Base-by-base conservation (phyloP, 2,329 filamentous ascomycete species). In the Aspergillus ustus region DNA sequence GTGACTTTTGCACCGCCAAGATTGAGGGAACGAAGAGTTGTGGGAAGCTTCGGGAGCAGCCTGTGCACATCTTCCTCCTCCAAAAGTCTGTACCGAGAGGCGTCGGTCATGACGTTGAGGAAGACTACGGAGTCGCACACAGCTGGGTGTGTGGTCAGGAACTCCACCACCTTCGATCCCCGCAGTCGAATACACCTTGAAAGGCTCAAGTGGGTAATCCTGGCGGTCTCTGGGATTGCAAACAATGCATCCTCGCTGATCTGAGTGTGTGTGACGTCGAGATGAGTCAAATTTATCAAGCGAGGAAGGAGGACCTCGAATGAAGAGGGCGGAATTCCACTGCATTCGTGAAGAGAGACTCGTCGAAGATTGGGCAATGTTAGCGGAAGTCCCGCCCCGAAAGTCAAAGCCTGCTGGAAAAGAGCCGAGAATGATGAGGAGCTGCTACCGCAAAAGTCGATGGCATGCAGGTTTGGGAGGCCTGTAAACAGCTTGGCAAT, bases 401-500 rank as follows among this genome's bases (percentile, higher is more conserved):
- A 69, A 29, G 82, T 79, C 60, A 89, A 71, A 37, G 85, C 79
- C 9, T 84, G 79, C 45, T 82, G 78, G 74, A 93, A 91, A 0
- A 88, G 81, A 52, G 84, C 81, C 67, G 87, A 88, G 81, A 94
- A 94, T 4, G 77, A 75, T 13, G 82, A 77, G 4, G 89, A 90
- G 13, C 90, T 89, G 76, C 89, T 91, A 60, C 89, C 91, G 67
- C 90, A 92, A 71, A 94, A 90, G 73, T 95, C 91, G 22, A 94
- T 70, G 1, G 89, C 90, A 62, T 84, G 82, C 57, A 95, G 78
- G 46, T 80, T 78, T 1, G 87, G 85, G 62, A 92, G 81, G 9
- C 84, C 86, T 64, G 86, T 86, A 70, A 94, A 87, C 46, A 95
- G 79, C 75, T 91, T 92, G 64, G 83, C 81, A 48, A 94, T 77